A percentile compares a stretch with the other conserved stretches of the same genome.
Conservation (phyloP, 768 basidiomycete species). For the Pleurotus citrinopileatus region DNA sequence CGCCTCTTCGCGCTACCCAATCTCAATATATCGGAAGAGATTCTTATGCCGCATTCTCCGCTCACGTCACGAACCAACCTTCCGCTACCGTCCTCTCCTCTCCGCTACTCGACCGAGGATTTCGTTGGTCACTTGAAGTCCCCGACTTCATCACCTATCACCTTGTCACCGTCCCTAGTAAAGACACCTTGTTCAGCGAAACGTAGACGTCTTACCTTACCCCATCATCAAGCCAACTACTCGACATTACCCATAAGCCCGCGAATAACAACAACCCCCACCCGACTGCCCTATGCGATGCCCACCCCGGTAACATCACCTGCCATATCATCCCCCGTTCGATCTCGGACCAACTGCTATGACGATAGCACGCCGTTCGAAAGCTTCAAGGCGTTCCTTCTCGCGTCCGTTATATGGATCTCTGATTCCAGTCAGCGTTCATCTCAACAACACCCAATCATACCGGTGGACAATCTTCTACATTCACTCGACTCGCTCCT, state of each 20-base stretch:
- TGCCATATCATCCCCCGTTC: background rate
- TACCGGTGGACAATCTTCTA: conserved; percentile 31
- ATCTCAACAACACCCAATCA: conserved; percentile 14
- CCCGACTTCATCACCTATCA: no score
- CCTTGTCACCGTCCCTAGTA: no score
- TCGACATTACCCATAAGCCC: background rate
- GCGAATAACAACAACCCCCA: background rate
- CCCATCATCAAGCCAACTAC: background rate
- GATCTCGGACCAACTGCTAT: background rate
- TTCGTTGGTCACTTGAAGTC: no score
- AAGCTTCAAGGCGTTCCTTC: background rate
- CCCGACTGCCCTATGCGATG: background rate
- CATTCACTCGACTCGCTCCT: conserved; percentile 45
- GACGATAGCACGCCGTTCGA: background rate
- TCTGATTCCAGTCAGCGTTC: conserved; percentile 11
- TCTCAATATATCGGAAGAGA: background rate
- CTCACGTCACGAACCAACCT: background rate
- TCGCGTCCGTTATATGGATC: background rate
- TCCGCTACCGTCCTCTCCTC: background rate
- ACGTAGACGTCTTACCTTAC: no score
- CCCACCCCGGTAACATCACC: conserved; percentile 1
- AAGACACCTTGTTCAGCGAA: no score
- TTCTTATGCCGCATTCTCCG: background rate
- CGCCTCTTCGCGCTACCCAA: background rate
- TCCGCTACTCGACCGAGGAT: no score